phyloP scores from a whole-genome alignment of 345 rosid species.

The Cochlearia excelsa region DNA sequence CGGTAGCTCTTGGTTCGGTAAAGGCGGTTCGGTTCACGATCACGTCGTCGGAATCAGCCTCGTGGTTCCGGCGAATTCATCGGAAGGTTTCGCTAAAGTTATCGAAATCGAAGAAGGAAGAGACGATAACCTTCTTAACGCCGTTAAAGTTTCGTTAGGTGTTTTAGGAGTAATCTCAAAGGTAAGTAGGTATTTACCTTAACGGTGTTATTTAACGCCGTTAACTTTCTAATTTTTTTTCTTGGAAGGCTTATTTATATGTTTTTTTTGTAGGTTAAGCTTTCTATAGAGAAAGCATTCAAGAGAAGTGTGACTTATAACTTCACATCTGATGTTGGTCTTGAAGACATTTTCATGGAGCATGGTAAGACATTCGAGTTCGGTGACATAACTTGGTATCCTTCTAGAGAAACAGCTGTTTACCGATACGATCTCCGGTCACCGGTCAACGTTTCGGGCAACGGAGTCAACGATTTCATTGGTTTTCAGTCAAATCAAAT shows the following conservation, averaged over 20 bases:
- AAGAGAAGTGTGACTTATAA: constrained; percentile 70
- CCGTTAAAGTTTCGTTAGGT: constrained; percentile 76
- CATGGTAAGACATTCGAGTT: constrained; percentile 70
- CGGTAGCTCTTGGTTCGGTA: constrained; percentile 96
- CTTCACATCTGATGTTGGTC: constrained; percentile 55
- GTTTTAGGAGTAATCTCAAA: constrained; percentile 75
- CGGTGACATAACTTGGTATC: constrained; percentile 87
- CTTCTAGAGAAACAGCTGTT: constrained; percentile 64
- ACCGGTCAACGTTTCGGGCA: constrained; percentile 47
- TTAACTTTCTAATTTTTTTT: no score
- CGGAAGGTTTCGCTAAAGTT: constrained; percentile 66
- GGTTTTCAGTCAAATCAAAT: constrained; percentile 71
- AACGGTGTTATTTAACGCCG: neutral
- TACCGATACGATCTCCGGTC: constrained; percentile 69
- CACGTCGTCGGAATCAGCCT: constrained; percentile 70
- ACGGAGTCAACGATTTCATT: constrained; percentile 65
- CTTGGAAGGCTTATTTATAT: neutral
- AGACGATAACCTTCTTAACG: constrained; percentile 60
- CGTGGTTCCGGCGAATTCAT: constrained; percentile 50
- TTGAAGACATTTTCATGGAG: constrained; percentile 53
- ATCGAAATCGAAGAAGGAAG: constrained; percentile 41
- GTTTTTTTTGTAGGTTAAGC: constrained; percentile 48
- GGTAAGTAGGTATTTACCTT: constrained; percentile 56
- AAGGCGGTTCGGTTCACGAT: constrained; percentile 91
- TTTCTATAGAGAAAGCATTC: constrained; percentile 60